Base-by-base conservation (phyloP, 176 grass and related monocot species). In the Alloteropsis semialata region DNA sequence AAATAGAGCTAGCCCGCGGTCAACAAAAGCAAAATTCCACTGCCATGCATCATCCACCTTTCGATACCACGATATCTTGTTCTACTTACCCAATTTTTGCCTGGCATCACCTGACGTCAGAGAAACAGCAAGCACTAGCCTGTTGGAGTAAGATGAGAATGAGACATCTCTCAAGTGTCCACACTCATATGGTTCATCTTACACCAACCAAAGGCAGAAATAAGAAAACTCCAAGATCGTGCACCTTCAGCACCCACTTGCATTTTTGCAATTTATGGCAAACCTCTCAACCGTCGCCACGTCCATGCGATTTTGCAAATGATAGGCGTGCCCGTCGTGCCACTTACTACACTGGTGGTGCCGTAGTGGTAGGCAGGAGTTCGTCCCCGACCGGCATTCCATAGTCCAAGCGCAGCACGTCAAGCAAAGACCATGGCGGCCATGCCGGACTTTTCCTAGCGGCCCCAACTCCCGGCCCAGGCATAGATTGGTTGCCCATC, bases 301-400 rank as follows among this genome's bases (percentile, higher is more conserved):
- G 8, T 22, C n/a, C 55, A 58, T 58, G n/a, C 55, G 10, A 12
- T 27, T 58, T 56, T 25, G 5, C 50, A 22, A 53, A 53, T 7
- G 6, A 27, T 29, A 28, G n/a, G 41, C 41, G 41, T 17, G 48
- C 1, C 17, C 68, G 24, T 46, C 42, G 24, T 72, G 44, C 29
- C 71, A 74, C 71, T 74, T 75, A 51, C 51, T 10, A 36, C 50
- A 53, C 46, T 22, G 46, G 70, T n/a, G n/a, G n/a, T n/a, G n/a
- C n/a, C n/a, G n/a, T 50, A 51, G 42, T 14, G 72, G 48, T 54
- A 37, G 50, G 72, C 24, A 42, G 34, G 74, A 56, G 74, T 59
- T 25, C 51, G 5, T 24, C 53, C 24, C 19, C 22, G 16, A n/a
- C 34, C 34, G 0, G 74, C 13, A 5, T 8, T 76, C 34, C 32